phyloP scores from a whole-genome alignment of 1,139 yeast species.

The Debaryomycetaceae sp. region DNA sequence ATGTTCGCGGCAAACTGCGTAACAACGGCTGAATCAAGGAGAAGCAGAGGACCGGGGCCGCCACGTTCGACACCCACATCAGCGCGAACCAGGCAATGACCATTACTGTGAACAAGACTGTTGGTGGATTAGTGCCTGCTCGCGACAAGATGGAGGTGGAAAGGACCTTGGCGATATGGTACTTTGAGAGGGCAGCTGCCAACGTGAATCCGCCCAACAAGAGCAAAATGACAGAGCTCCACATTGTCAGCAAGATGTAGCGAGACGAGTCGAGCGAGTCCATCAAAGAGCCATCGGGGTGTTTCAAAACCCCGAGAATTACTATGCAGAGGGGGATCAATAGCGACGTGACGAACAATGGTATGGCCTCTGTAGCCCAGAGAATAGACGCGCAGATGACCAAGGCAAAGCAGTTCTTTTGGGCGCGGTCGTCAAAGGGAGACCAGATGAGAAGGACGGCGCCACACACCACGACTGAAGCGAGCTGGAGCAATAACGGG shows the following conservation, averaged over 20 bases:
- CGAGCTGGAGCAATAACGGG: constrained; percentile 37
- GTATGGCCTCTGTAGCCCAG: constrained; percentile 69
- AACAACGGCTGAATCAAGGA: constrained; percentile 56
- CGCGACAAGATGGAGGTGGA: constrained; percentile 54
- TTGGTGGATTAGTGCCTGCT: constrained; percentile 60
- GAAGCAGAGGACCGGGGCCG: constrained; percentile 66
- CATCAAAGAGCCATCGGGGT: constrained; percentile 43
- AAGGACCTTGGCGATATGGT: constrained; percentile 55
- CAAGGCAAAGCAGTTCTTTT: constrained; percentile 57
- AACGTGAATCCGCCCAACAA: constrained; percentile 64
- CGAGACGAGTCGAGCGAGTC: constrained; percentile 43
- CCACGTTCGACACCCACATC: constrained; percentile 75
- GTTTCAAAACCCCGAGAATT: constrained; percentile 43
- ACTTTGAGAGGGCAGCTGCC: constrained; percentile 65
- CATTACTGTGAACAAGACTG: constrained; percentile 55
- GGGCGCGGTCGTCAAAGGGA: constrained; percentile 49
- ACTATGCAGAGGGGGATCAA: constrained; percentile 52
- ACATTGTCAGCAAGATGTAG: constrained; percentile 49
- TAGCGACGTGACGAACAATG: constrained; percentile 57
- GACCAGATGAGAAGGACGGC: constrained; percentile 38
- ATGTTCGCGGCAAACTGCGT: constrained; percentile 50
- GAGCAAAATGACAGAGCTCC: constrained; percentile 65
- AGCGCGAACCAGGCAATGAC: constrained; percentile 57
- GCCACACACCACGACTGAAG: constrained; percentile 34
- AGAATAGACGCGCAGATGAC: constrained; percentile 58